Evolutionary conservation across 1,284 basidiomycete species (phyloP).

Genomic region (Cutaneotrichosporon mucoides): DNA sequence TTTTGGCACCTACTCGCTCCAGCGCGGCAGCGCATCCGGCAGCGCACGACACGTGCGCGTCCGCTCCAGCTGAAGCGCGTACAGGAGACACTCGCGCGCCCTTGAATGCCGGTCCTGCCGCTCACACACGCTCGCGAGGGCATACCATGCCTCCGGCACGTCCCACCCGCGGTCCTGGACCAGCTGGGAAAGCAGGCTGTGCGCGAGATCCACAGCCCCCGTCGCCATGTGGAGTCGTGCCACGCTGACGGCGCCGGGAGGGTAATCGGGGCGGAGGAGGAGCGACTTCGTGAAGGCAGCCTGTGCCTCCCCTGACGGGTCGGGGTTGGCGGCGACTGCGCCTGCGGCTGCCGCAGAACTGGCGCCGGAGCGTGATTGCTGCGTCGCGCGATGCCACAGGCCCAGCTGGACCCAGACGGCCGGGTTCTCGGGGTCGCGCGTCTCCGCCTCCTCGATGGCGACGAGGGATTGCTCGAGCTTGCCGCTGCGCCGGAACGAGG

Average conservation of each 20-base stretch:
- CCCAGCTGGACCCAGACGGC: conserved; percentile 93
- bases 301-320: conserved; percentile 47
- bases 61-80: conserved; percentile 69
- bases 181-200: conserved; percentile 56
- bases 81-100: conserved; percentile 69
- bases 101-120: conserved; percentile 64
- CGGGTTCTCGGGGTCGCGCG: conserved; percentile 76
- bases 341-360: no score
- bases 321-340: conserved; percentile 22
- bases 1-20: not conserved
- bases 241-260: conserved; percentile 70
- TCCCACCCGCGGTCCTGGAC: conserved; percentile 67
- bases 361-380: conserved; percentile 22
- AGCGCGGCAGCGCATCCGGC: conserved; percentile 24
- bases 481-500: conserved; percentile 82
- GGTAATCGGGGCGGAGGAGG: conserved; percentile 69
- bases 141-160: conserved; percentile 87
- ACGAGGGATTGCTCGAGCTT: conserved; percentile 85
- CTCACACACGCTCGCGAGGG: conserved; percentile 72
- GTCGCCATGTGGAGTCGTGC: conserved; percentile 63
- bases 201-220: conserved; percentile 59
- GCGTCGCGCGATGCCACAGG: conserved; percentile 59
- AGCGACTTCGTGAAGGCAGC: conserved; percentile 77
- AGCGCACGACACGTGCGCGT: conserved; percentile 45
- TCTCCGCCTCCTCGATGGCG: conserved; percentile 93